Conservation (phyloP, 2,329 filamentous ascomycete genomes). For the Penicillium sp. region DNA sequence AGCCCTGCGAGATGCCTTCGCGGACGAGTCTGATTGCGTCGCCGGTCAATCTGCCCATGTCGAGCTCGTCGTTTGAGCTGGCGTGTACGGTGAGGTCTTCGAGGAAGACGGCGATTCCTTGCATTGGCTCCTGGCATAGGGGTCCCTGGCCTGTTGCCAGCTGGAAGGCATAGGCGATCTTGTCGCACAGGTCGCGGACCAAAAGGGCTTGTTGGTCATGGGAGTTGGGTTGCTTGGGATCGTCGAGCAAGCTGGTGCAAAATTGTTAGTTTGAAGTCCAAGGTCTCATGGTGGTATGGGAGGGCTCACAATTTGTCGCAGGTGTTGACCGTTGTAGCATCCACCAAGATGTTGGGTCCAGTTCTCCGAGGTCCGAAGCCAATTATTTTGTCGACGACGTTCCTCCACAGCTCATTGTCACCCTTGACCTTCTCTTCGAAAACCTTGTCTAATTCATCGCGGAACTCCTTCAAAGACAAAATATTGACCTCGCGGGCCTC, state of each 20-base stretch:
- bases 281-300: neutral
- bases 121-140: slow-evolving; percentile 86
- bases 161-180: slow-evolving; percentile 91
- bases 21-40: slow-evolving; percentile 90
- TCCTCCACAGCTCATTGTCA: slow-evolving; percentile 73
- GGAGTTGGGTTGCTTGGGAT: slow-evolving; percentile 32
- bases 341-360: slow-evolving; percentile 86
- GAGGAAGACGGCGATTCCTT: slow-evolving; percentile 87
- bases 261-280: neutral
- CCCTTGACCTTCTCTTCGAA: slow-evolving; percentile 71
- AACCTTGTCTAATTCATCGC: slow-evolving; percentile 61
- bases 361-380: slow-evolving; percentile 83
- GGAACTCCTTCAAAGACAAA: slow-evolving; percentile 74
- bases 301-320: slow-evolving; percentile 68
- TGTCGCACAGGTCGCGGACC: slow-evolving; percentile 76
- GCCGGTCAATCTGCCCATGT: slow-evolving; percentile 78
- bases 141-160: slow-evolving; percentile 85
- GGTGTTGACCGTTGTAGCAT: slow-evolving; percentile 69
- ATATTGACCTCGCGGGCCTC: slow-evolving; percentile 60
- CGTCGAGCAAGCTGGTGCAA: slow-evolving; percentile 38
- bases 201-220: slow-evolving; percentile 30
- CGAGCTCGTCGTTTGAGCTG: slow-evolving; percentile 48
- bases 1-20: slow-evolving; percentile 76
- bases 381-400: slow-evolving; percentile 74
- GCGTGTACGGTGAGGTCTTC: slow-evolving; percentile 70